Base-by-base conservation (phyloP, 495 filamentous ascomycete genomes). In the Penicillium coffeae region DNA sequence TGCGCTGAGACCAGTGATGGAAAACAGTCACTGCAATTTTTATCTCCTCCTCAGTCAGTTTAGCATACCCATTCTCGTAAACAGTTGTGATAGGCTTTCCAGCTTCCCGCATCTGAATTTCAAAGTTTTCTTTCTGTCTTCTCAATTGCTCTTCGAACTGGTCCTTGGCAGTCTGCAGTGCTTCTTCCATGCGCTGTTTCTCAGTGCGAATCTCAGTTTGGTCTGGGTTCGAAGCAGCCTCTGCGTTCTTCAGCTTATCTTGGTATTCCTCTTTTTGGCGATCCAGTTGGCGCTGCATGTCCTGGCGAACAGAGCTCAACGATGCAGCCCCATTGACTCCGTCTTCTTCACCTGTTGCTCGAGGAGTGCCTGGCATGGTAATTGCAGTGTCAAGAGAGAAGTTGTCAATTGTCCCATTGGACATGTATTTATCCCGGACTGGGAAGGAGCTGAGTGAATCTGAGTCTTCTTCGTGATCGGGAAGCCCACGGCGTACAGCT, bases 311-410 rank as follows among this genome's bases (percentile, higher is more conserved):
- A 42, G 86, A 78, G 44, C 83, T 80, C 42, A 96, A 67, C 38
- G 80, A 78, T 27, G 89, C 83, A 37, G 89, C 88, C 12, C 57
- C 67, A 39, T 63, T 66, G 13, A 58, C 34, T 4, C 75, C 74
- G 39, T 92, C 91, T 4, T 86, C 85, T 13, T 84, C 76, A n/a
- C 66, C 66, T 20, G 80, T 82, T 36, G 82, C 83, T 42, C 83
- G 88, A 30, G 93, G 92, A 1, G 91, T 96, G 1, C 89, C 91
- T 5, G 94, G 93, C 75, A 95, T 87, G 1, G 93, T 99, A 34
- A 97, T 77, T 2, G 84, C 84, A 3, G 94, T 99, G 57, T 99
- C 93, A 18, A 97, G 76, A 12, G 94, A 97, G 60, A 97, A 93
- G 64, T 95, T 95, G 63, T 99, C 93, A 33, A 96, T 76, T 3